Conservation (phyloP, 129 eudicot species). For the Flaveria robusta region DNA sequence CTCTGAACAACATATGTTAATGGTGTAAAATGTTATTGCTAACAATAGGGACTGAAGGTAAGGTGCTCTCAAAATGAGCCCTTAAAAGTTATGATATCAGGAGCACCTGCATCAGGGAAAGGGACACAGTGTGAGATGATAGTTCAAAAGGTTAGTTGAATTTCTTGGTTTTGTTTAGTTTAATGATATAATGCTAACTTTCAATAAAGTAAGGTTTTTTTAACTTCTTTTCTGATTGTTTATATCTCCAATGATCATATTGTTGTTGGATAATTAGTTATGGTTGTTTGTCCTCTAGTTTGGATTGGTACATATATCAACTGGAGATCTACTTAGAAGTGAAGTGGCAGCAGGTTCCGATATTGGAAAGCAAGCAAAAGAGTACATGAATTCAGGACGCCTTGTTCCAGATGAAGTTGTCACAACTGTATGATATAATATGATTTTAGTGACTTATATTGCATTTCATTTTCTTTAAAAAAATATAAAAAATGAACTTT, state of each 20-base stretch:
- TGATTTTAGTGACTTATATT: slow-evolving; percentile 1
- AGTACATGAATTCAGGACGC: slow-evolving; percentile 86
- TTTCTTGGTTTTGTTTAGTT: background rate
- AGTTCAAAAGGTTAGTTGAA: slow-evolving; percentile 57
- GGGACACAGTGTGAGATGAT: slow-evolving; percentile 96
- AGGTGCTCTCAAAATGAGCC: slow-evolving; percentile 66
- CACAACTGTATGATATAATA: slow-evolving; percentile 60
- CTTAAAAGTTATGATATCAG: slow-evolving; percentile 88
- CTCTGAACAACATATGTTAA: background rate
- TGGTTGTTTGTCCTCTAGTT: slow-evolving; percentile 49
- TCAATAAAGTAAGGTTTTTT: too few species aligned
- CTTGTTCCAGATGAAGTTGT: slow-evolving; percentile 98
- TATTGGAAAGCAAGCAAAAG: slow-evolving; percentile 89
- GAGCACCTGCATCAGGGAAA: slow-evolving; percentile 98
- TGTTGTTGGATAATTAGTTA: slow-evolving; percentile 7
- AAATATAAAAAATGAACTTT: background rate
- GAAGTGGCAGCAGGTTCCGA: slow-evolving; percentile 98
- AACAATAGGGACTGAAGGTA: slow-evolving; percentile 50
- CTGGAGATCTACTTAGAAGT: slow-evolving; percentile 93
- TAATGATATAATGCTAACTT: too few species aligned
- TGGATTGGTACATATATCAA: slow-evolving; percentile 95
- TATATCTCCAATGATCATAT: background rate
- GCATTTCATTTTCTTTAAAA: background rate
- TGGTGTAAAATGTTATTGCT: background rate
- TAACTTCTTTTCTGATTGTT: slow-evolving; percentile 12